Evolutionary conservation across 192 early-diverging fungal species (phyloP).

Genomic region (Diversispora epigaea): DNA sequence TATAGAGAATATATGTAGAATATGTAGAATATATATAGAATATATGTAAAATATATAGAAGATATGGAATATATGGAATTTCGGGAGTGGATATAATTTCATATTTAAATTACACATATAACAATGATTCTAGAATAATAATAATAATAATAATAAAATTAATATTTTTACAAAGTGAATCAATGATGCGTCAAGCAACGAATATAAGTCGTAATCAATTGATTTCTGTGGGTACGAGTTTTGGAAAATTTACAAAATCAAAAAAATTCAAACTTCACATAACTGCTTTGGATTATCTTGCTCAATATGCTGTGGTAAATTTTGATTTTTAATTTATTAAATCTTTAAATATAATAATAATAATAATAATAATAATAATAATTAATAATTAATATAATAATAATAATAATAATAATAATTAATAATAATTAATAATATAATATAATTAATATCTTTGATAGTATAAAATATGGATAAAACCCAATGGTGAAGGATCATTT

Average conservation of each 20-base stretch:
- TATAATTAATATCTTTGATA: slow-evolving; percentile 34
- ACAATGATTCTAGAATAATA: neutral
- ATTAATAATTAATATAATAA: too few relatives aligned
- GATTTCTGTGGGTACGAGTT: slow-evolving; percentile 91
- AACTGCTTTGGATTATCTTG: slow-evolving; percentile 87
- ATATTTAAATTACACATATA: too few relatives aligned
- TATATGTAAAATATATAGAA: neutral
- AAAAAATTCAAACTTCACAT: slow-evolving; percentile 95
- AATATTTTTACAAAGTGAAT: slow-evolving; percentile 60
- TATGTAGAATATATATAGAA: neutral
- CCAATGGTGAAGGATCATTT: slow-evolving; percentile 98
- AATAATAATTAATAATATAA: too few relatives aligned
- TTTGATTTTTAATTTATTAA: neutral
- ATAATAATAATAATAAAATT: neutral
- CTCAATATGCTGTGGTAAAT: slow-evolving; percentile 88
- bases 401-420: too few relatives aligned
- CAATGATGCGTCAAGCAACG: slow-evolving; percentile 85
- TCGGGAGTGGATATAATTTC: neutral
- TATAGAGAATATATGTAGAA: neutral
- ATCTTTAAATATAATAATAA: neutral
- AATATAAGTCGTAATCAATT: slow-evolving; percentile 84
- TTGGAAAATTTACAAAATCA: slow-evolving; percentile 98
- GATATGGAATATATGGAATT: neutral
- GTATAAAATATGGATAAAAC: slow-evolving; percentile 99
- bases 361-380: too few relatives aligned